Evolutionary conservation across 805 yeast species (phyloP), one percentile per base, ranked within the genome.

Genomic region (Pichia heedii): DNA sequence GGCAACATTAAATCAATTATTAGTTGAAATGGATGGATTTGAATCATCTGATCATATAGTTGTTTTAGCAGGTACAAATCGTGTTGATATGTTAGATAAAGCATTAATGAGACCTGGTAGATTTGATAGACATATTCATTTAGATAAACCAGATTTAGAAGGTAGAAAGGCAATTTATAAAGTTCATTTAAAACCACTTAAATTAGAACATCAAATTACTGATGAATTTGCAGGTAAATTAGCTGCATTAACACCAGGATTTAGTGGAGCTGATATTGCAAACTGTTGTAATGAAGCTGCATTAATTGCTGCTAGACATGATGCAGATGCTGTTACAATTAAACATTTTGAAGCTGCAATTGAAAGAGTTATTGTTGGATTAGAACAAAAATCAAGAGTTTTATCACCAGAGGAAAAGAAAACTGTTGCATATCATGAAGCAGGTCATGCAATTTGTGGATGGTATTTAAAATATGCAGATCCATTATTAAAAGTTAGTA

Each of bases 21-120:
- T 93, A 47, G 98, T 93, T 35, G 99, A 93, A 67, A 93, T 93
- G 99, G 99, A 93, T 65, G 99, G 99, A 7, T 93, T 93, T 62
- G 82, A 81, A 20, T 76, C 83, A 24, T 69, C 84, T 15, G 97
- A 93, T 57, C 97, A 94, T 57, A 89, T 93, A 45, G 96, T 93
- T 43, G 97, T 93, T 11, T 71, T 93, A 42, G 98, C 98, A 1
- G 98, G 98, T 70, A 93, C 99, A 0, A 93, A 93, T 63, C 77
- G 97, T 57, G 82, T 95, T 3, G 98, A 93, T 60, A 87, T 90
- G 46, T 71, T 93, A 50, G 99, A 93, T 64, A 78, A 74, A 48
- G 99, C 99, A 2, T 71, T 93, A 51, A 68, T 89, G 71, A 84
- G 98, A 69, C 98, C 98, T 1, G 98, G 99, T 30, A 79, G 99